These are phyloP conservation scores for Verticillium klebahnii DNA, from an alignment of 2,329 filamentous ascomycete genomes.

Conservation along the genomic window DNA sequence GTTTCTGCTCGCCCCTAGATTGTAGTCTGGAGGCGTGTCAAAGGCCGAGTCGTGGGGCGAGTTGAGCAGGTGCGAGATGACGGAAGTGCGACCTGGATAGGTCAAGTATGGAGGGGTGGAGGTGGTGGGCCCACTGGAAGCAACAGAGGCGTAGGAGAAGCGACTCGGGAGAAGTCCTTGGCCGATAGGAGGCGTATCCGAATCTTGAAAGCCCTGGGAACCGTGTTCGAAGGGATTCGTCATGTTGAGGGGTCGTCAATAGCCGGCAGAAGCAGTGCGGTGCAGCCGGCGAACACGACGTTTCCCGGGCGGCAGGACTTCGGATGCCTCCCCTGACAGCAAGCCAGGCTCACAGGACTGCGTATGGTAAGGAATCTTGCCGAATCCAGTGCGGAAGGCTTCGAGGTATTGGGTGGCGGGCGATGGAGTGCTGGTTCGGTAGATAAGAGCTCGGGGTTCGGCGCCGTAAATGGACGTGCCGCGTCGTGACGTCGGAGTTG, in stretches of 20 bases:
- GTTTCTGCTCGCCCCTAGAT: constrained; percentile 11
- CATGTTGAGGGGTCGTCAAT: constrained; percentile 26
- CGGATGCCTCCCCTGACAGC: neutral
- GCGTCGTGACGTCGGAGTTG: neutral
- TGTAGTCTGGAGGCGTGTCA: constrained; percentile 23
- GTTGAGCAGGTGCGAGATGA: constrained; percentile 53
- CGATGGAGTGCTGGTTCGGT: neutral
- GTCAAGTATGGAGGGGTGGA: constrained; percentile 29
- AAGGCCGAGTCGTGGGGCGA: constrained; percentile 34
- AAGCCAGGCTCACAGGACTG: neutral
- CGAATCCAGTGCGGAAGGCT: neutral
- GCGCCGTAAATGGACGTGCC: neutral
- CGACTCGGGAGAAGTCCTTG: constrained; percentile 27
- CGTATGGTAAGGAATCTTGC: neutral
- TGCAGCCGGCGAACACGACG: neutral
- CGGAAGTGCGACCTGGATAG: constrained; percentile 31
- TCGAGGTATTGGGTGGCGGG: neutral
- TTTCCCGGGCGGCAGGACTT: neutral
- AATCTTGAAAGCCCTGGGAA: constrained; percentile 27
- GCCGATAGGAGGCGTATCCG: constrained; percentile 19
- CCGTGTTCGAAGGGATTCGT: constrained; percentile 36
- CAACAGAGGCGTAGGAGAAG: constrained; percentile 37
- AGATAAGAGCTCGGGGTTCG: neutral
- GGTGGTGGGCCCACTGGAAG: constrained; percentile 30
- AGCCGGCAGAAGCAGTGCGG: neutral